Conservation (phyloP, 1,284 basidiomycete species). For the Caloboletus firmus region DNA sequence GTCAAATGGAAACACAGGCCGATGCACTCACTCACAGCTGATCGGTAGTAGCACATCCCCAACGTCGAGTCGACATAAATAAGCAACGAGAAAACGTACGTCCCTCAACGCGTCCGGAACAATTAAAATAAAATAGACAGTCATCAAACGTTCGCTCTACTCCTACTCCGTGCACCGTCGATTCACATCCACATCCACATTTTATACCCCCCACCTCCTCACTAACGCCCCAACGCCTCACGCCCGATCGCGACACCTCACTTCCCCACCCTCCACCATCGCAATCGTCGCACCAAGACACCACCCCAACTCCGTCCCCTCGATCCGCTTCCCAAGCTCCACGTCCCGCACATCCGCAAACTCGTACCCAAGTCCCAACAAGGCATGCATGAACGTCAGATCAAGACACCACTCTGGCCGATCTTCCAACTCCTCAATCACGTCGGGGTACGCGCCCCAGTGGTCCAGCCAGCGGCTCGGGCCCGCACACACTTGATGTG, state of each 20-base stretch:
- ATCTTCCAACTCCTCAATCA: slow-evolving; percentile 76
- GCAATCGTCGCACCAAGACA: slow-evolving; percentile 83
- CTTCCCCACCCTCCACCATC: slow-evolving; percentile 63
- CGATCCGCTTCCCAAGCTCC: slow-evolving; percentile 84
- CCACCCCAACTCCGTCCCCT: slow-evolving; percentile 95
- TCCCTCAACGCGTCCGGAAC: neutral
- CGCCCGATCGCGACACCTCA: slow-evolving; percentile 50
- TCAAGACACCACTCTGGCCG: slow-evolving; percentile 96
- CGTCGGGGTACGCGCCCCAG: slow-evolving; percentile 52
- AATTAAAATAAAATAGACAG: neutral
- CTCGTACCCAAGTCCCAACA: slow-evolving; percentile 85
- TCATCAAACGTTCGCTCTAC: too few relatives aligned
- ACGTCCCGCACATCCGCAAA: slow-evolving; percentile 68
- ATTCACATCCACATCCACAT: neutral
- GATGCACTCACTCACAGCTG: too few relatives aligned
- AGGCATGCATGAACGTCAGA: slow-evolving; percentile 90
- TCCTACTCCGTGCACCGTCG: too few relatives aligned
- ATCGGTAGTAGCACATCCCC: too few relatives aligned
- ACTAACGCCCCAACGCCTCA: slow-evolving; percentile 23
- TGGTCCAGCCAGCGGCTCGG: slow-evolving; percentile 56
- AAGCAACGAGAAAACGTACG: too few relatives aligned
- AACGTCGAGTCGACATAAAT: neutral
- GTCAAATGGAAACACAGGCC: too few relatives aligned
- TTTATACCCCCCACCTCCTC: too few relatives aligned
- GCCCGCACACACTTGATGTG: slow-evolving; percentile 73